Evolutionary conservation across 1,139 yeast species (phyloP).

Genomic region (Scheffersomyces illinoinensis): DNA sequence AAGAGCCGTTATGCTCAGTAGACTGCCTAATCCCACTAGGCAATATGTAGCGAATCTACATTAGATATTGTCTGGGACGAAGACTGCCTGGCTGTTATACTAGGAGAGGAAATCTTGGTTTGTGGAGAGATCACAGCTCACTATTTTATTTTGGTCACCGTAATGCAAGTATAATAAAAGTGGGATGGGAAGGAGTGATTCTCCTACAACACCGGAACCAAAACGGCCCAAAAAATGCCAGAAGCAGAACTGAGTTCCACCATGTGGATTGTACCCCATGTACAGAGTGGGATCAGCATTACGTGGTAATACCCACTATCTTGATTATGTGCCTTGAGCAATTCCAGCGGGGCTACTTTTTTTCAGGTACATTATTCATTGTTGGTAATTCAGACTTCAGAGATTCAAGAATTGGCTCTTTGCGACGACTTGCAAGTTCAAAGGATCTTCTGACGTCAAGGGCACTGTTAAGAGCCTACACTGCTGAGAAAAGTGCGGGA

Average conservation of each 20-base stretch:
- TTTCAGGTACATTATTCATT: background rate
- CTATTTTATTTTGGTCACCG: background rate
- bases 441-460: background rate
- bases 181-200: background rate
- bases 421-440: background rate
- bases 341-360: background rate
- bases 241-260: background rate
- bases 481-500: background rate
- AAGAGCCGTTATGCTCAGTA: too few species aligned
- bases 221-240: background rate
- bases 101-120: background rate
- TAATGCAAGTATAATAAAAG: background rate
- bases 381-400: background rate
- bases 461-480: background rate
- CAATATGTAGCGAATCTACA: background rate
- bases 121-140: background rate
- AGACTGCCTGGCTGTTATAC: background rate
- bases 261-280: background rate
- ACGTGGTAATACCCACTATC: background rate
- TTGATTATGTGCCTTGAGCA: background rate
- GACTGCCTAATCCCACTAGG: background rate
- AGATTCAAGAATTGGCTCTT: background rate
- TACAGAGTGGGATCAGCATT: background rate
- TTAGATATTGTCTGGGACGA: background rate
- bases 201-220: background rate